Evolutionary conservation across 257 asterid species (phyloP).

Genomic region (Mentha longifolia): DNA sequence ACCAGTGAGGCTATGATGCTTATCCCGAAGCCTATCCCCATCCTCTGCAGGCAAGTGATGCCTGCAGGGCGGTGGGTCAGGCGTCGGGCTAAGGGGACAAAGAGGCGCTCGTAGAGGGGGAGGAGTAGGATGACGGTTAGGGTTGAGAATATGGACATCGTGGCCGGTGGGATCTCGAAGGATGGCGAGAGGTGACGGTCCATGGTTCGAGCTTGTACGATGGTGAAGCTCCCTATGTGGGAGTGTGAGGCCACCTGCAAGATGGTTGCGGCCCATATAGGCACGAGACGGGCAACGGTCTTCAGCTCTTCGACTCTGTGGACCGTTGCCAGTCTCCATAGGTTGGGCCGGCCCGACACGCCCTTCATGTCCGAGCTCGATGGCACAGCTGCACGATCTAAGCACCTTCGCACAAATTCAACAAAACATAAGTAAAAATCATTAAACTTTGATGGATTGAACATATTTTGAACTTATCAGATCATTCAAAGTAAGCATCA

Average conservation of each 20-base stretch:
- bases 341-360: constrained; percentile 46
- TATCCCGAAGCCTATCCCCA: constrained; percentile 68
- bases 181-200: constrained; percentile 58
- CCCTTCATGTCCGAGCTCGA: constrained; percentile 46
- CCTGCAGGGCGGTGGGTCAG: constrained; percentile 60
- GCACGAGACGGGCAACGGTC: constrained; percentile 63
- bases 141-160: constrained; percentile 68
- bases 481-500: too few relatives aligned
- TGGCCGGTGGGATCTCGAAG: constrained; percentile 75
- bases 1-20: constrained; percentile 55
- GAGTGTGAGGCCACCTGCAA: constrained; percentile 61
- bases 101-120: constrained; percentile 64
- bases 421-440: neutral
- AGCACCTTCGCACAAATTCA: constrained; percentile 45
- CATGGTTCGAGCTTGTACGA: constrained; percentile 77
- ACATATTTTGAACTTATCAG: too few relatives aligned
- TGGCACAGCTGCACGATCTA: constrained; percentile 72
- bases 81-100: constrained; percentile 62
- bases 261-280: constrained; percentile 82
- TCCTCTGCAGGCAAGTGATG: constrained; percentile 71
- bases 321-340: constrained; percentile 77
- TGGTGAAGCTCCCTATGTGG: constrained; percentile 65
- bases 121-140: constrained; percentile 57
- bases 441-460: neutral
- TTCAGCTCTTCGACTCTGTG: constrained; percentile 87